Percentiles rank a stretch among this genome's conserved stretches.
Conservation (phyloP, 805 yeast species). For the Cyberlindnera lachancei region DNA sequence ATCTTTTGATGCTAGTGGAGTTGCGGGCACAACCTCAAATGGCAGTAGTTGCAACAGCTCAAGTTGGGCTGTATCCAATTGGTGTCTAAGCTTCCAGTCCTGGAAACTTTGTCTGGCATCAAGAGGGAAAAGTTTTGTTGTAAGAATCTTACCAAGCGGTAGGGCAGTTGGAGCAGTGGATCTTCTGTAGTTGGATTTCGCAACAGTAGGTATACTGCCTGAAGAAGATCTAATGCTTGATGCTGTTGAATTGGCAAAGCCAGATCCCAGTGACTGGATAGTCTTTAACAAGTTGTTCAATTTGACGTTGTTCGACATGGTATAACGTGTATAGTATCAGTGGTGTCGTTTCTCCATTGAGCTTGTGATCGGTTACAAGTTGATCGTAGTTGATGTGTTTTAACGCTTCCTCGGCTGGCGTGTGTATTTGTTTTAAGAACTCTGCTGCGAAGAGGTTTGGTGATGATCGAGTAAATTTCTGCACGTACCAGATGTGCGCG, state of each 20-base stretch:
- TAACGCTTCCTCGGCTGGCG: no score
- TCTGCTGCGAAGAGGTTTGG: no score
- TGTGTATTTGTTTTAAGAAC: no score
- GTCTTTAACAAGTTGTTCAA: constrained; percentile 2
- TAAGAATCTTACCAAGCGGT: constrained; percentile 43
- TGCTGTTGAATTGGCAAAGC: not conserved
- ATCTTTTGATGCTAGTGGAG: no score
- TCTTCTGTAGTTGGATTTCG: constrained; percentile 29
- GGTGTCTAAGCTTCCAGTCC: constrained; percentile 38
- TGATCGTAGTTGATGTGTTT: no score
- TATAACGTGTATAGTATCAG: no score
- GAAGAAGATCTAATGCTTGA: not conserved
- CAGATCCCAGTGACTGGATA: constrained; percentile 1
- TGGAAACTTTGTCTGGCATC: constrained; percentile 40
- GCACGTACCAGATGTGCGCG: no score
- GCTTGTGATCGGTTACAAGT: no score
- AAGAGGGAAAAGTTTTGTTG: constrained; percentile 50
- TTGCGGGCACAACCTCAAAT: no score
- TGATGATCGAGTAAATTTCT: no score
- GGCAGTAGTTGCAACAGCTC: constrained; percentile 35
- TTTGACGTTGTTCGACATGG: constrained; percentile 3
- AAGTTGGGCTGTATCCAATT: constrained; percentile 37
- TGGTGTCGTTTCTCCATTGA: no score
- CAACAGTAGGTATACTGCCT: not conserved
- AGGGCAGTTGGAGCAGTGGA: constrained; percentile 65